Evolutionary conservation across 306 rosid species (phyloP), one percentile per base, ranked within the genome.

Genomic region (Vigna unguiculata): DNA sequence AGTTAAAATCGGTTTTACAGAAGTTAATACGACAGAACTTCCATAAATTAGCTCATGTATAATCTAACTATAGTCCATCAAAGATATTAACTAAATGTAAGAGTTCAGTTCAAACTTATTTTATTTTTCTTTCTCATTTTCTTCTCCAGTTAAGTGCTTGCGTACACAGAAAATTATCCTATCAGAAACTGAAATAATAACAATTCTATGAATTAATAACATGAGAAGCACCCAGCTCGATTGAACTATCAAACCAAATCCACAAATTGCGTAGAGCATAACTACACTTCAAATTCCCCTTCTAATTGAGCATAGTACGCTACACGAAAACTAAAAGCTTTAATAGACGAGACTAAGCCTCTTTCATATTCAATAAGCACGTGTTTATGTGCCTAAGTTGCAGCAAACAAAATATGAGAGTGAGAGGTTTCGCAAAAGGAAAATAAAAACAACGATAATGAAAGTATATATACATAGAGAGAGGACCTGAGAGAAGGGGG

Each of bases 401-500:
- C 12, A 5, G 20, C 3, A 25, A 25, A n/a, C 47, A 61, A 61
- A 61, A 5, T 4, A 28, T 16, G 22, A 0, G 22, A 30, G 22
- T 60, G 7, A 30, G 13, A 60, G 67, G 11, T 58, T 58, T 24
- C 25, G 43, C 45, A 34, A 62, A 62, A 34, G 1, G 24, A 17
- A 17, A 53, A 20, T 0, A 53, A 53, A 15, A 63, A 36, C 21
- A 47, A 13, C 7, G 24, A 41, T 0, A 24, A 9, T 24, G 47
- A 78, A 82, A 15, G 5, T 20, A 3, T 32, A 71, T 25, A 46
- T 1, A 48, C 2, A 6, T 6, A 71, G 14, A 19, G 43, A 46
- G 65, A 67, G 17, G 4, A 86, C 89, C 89, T 80, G 85, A 53
- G 8, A 77, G 49, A 67, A 78, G 46, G 66, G 17, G 72, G 24